phyloP scores from a whole-genome alignment of 2,329 filamentous ascomycete genomes.

The Cladosporium sp. region DNA sequence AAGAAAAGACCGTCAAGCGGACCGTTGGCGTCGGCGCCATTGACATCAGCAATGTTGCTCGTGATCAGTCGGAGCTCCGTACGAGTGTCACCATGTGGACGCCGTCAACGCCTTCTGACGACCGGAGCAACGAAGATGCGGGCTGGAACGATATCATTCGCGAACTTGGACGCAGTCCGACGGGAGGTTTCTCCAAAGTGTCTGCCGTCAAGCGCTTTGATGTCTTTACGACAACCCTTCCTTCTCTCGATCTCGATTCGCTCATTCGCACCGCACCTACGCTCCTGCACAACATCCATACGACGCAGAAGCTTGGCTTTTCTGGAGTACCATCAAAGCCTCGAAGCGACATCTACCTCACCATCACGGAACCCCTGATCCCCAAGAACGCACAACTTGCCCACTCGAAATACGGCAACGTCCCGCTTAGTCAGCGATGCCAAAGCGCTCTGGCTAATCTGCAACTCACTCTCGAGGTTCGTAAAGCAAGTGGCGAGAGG shows the following conservation, averaged over 20 bases:
- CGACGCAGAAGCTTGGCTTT: constrained; percentile 87
- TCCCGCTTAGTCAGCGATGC: constrained; percentile 56
- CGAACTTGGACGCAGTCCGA: constrained; percentile 65
- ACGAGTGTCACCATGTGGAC: constrained; percentile 64
- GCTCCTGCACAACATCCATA: constrained; percentile 69
- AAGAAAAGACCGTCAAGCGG: constrained; percentile 54
- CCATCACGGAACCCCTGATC: constrained; percentile 70
- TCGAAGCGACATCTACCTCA: constrained; percentile 92
- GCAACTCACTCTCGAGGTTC: constrained; percentile 83
- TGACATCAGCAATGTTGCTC: constrained; percentile 54
- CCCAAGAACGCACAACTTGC: constrained; percentile 59
- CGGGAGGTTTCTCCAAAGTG: constrained; percentile 55
- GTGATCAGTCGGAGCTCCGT: constrained; percentile 20
- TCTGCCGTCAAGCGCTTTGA: constrained; percentile 65
- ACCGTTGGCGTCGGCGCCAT: constrained; percentile 72
- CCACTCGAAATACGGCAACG: constrained; percentile 72
- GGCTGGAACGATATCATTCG: constrained; percentile 69
- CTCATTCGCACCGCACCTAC: constrained; percentile 86
- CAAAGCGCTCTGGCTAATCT: constrained; percentile 64
- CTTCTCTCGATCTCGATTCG: constrained; percentile 66
- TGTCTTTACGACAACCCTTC: constrained; percentile 72
- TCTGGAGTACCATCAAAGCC: constrained; percentile 82
- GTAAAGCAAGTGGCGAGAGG: constrained; percentile 68
- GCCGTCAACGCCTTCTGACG: constrained; percentile 46
- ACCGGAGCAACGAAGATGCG: constrained; percentile 53